phyloP scores from a whole-genome alignment of 2,329 filamentous ascomycete genomes.

The Ceratocystis colombiana region DNA sequence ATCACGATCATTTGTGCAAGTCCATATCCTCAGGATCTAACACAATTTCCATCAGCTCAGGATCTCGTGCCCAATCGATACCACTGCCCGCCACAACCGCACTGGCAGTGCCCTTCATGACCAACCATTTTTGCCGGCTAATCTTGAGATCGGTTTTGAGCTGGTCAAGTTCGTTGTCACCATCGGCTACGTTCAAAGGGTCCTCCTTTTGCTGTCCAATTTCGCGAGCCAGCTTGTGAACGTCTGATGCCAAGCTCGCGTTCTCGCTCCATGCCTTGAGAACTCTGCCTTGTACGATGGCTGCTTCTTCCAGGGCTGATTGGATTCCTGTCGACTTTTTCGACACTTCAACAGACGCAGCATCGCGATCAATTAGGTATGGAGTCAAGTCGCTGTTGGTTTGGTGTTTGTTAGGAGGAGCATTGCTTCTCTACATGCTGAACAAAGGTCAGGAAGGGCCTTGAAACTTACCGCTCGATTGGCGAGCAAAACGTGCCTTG shows the following conservation, averaged over 20 bases:
- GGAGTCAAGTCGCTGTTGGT: conserved; percentile 53
- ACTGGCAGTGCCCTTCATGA: conserved; percentile 68
- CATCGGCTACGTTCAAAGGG: conserved; percentile 43
- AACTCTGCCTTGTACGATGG: conserved; percentile 48
- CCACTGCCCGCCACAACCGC: conserved; percentile 73
- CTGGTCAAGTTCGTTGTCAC: conserved; percentile 46
- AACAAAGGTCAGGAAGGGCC: neutral
- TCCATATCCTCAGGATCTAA: conserved; percentile 49
- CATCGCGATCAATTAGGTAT: conserved; percentile 56
- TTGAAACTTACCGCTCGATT: conserved; percentile 52
- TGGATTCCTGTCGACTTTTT: conserved; percentile 47
- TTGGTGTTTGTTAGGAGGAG: neutral
- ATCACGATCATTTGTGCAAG: neutral
- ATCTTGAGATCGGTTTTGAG: conserved; percentile 51
- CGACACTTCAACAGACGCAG: conserved; percentile 53
- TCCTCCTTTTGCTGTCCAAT: conserved; percentile 44
- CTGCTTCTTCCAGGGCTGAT: conserved; percentile 43
- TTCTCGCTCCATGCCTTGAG: conserved; percentile 50
- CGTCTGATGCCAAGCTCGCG: conserved; percentile 48
- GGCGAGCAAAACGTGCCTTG: conserved; percentile 52
- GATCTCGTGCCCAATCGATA: conserved; percentile 67
- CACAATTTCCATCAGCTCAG: conserved; percentile 57
- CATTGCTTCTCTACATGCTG: neutral
- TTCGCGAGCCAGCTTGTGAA: conserved; percentile 54
- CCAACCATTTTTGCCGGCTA: conserved; percentile 58